phyloP scores from a whole-genome alignment of 768 basidiomycete genomes.

The Podaxis rugospora region DNA sequence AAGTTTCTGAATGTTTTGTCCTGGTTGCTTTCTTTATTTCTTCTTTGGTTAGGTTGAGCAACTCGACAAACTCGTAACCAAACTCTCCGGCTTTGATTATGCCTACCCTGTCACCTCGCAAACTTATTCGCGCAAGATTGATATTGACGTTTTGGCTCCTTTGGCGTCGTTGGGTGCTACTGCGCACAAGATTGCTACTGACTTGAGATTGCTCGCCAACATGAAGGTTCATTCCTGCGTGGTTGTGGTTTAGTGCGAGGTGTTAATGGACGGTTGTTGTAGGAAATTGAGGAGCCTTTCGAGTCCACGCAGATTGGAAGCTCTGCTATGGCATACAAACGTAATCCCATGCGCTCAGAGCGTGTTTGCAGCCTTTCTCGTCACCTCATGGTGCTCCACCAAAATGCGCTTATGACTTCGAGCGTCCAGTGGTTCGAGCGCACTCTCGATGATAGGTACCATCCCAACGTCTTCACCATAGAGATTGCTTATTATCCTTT shows the following conservation, averaged over 20 bases:
- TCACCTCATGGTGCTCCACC: slow-evolving; percentile 93
- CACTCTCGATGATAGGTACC: slow-evolving; percentile 90
- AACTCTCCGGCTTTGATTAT: slow-evolving; percentile 88
- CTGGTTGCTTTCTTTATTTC: not conserved
- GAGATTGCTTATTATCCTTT: not conserved
- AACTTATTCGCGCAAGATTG: slow-evolving; percentile 98
- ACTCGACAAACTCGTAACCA: slow-evolving; percentile 84
- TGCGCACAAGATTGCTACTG: slow-evolving; percentile 97
- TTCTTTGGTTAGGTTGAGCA: slow-evolving; percentile 63
- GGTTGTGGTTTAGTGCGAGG: not conserved
- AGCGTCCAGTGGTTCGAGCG: slow-evolving; percentile 99
- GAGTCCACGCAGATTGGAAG: slow-evolving; percentile 98
- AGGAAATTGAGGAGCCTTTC: slow-evolving; percentile 99
- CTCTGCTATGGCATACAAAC: slow-evolving; percentile 98
- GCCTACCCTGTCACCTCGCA: slow-evolving; percentile 98
- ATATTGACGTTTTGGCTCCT: slow-evolving; percentile 87
- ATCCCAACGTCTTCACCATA: not conserved
- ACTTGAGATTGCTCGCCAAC: slow-evolving; percentile 90
- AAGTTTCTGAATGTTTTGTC: not conserved
- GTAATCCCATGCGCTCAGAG: slow-evolving; percentile 99
- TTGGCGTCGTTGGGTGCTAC: slow-evolving; percentile 90
- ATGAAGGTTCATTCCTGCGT: slow-evolving; percentile 55
- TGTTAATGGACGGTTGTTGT: not conserved
- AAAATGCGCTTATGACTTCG: slow-evolving; percentile 93
- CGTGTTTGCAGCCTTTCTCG: slow-evolving; percentile 95